Percentiles rank a stretch among this genome's conserved stretches.
Evolutionary conservation across 768 basidiomycete species (phyloP).

Genomic region (Tricholoma furcatifolium): DNA sequence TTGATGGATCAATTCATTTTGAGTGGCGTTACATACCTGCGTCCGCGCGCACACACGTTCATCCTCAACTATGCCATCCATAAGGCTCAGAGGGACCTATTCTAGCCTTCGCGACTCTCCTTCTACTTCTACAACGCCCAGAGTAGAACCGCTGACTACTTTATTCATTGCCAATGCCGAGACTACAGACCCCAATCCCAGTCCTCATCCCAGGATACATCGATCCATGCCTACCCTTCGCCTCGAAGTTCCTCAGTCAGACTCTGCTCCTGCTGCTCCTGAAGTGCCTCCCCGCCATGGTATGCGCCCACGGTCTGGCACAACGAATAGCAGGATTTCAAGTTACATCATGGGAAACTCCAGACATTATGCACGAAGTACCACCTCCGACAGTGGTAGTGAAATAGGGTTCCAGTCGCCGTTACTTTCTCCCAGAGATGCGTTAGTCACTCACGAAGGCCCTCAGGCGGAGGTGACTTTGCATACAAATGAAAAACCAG

Average conservation of each 20-base stretch:
- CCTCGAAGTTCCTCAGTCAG: neutral
- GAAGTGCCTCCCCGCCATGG: conserved; percentile 4
- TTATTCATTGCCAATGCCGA: conserved; percentile 17
- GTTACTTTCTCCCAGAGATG: conserved; percentile 19
- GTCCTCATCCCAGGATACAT: conserved; percentile 13
- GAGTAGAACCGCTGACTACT: conserved; percentile 8
- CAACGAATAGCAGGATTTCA: conserved; percentile 34
- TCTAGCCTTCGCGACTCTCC: conserved; percentile 21
- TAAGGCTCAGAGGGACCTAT: conserved; percentile 41
- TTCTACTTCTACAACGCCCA: conserved; percentile 1
- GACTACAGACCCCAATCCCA: neutral
- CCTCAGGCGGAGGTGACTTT: conserved; percentile 39
- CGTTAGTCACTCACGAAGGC: conserved; percentile 35
- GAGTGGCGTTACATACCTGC: neutral
- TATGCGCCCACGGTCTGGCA: conserved; percentile 27
- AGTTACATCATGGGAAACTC: conserved; percentile 27
- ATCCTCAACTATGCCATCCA: conserved; percentile 41
- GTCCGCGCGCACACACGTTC: neutral
- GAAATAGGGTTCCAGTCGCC: conserved; percentile 12
- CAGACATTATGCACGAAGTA: conserved; percentile 10
- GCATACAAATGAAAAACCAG: conserved; percentile 33
- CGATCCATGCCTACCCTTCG: conserved; percentile 20
- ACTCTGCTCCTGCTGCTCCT: neutral
- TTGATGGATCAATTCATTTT: neutral
- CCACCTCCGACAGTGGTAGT: conserved; percentile 4